Evolutionary conservation across 305 asterid genomes (phyloP).

Genomic region (Fraxinus velutina): DNA sequence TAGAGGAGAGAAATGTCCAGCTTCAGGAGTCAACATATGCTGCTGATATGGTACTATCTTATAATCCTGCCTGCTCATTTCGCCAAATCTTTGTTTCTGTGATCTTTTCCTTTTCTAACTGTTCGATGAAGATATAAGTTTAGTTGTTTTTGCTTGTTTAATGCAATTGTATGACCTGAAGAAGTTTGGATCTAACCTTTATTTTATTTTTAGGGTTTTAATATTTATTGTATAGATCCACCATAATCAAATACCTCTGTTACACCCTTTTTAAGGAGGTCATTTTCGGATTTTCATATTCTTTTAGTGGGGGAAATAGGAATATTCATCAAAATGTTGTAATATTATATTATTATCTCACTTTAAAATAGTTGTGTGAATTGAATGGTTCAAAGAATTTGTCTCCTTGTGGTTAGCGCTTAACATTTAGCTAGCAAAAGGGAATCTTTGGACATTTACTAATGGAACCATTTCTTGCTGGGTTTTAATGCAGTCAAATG

Average conservation of each 20-base stretch:
- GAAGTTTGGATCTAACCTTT: conserved; percentile 15
- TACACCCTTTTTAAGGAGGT: conserved; percentile 14
- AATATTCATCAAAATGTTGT: conserved; percentile 18
- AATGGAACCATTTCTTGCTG: conserved; percentile 17
- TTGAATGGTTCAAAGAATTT: conserved; percentile 35
- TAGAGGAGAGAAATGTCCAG: conserved; percentile 56
- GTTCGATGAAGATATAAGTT: background rate
- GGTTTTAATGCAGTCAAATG: conserved; percentile 18
- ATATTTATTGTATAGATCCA: conserved; percentile 11
- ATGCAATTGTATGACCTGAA: background rate
- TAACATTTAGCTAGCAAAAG: conserved; percentile 27
- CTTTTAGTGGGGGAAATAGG: conserved; percentile 17
- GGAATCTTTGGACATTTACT: conserved; percentile 29
- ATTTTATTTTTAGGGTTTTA: conserved; percentile 1
- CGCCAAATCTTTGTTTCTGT: background rate
- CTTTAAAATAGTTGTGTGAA: conserved; percentile 18
- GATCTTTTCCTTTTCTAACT: background rate
- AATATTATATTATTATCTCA: conserved; percentile 19
- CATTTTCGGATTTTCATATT: conserved; percentile 40
- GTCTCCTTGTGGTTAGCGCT: conserved; percentile 34
- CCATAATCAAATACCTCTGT: conserved; percentile 21
- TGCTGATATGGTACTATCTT: conserved; percentile 45
- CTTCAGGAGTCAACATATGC: conserved; percentile 58
- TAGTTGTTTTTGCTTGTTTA: background rate
- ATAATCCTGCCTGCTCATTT: background rate